A percentile compares a stretch with the other conserved stretches of the same genome.
Conservation (phyloP, 805 yeast genomes). For the Wickerhamomyces pijperi region DNA sequence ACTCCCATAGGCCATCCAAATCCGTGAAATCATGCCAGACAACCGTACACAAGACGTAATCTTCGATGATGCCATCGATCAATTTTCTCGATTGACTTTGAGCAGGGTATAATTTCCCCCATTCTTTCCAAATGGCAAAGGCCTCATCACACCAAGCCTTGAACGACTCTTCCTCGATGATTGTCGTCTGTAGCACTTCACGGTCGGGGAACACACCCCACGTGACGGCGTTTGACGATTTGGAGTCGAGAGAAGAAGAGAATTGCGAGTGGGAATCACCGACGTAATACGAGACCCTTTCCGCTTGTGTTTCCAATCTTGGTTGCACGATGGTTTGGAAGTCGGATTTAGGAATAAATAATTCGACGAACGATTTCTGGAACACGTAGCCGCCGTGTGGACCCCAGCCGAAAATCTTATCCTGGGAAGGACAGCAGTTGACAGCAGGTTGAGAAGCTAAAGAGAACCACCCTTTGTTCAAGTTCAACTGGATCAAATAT, state of each 20-base stretch:
- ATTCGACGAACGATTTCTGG: slow-evolving; percentile 90
- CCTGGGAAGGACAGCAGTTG: slow-evolving; percentile 66
- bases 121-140: slow-evolving; percentile 79
- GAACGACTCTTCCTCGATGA: slow-evolving; percentile 86
- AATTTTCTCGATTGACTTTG: slow-evolving; percentile 43
- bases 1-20: slow-evolving; percentile 69
- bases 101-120: slow-evolving; percentile 71
- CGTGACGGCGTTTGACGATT: slow-evolving; percentile 72
- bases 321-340: too few relatives aligned
- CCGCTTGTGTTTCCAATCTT: slow-evolving; percentile 34
- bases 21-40: slow-evolving; percentile 76
- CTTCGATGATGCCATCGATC: slow-evolving; percentile 47
- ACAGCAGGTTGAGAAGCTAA: slow-evolving; percentile 95
- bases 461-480: slow-evolving; percentile 61
- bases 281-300: slow-evolving; percentile 53
- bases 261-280: slow-evolving; percentile 54
- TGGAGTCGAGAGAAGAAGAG: slow-evolving; percentile 45
- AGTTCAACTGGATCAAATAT: slow-evolving; percentile 68
- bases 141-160: slow-evolving; percentile 96
- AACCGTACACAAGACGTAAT: slow-evolving; percentile 70
- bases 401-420: slow-evolving; percentile 95
- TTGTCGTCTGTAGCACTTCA: slow-evolving; percentile 85
- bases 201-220: slow-evolving; percentile 97
- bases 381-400: slow-evolving; percentile 80
- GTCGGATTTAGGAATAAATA: slow-evolving; percentile 54